Evolutionary conservation across 495 filamentous ascomycete species (phyloP).

Genomic region (Penicillium soppii): DNA sequence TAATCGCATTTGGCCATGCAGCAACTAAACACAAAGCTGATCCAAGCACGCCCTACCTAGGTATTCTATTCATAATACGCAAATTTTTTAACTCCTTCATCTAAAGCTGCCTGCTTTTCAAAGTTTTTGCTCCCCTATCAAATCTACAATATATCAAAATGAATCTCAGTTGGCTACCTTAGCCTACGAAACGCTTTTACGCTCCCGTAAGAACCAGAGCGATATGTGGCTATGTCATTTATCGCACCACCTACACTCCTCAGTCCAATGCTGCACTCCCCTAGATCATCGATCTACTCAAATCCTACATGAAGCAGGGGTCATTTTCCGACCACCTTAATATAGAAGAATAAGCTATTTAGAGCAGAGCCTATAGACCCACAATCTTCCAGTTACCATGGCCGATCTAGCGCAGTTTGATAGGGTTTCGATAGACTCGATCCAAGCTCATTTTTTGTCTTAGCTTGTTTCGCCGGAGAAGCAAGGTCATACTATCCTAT

Average conservation of each 20-base stretch:
- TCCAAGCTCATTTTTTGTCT: background rate
- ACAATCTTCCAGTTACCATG: background rate
- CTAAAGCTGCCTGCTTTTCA: too few relatives aligned
- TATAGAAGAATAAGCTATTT: background rate
- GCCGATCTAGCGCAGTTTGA: background rate
- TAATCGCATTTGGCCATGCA: too few relatives aligned
- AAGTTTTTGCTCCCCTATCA: too few relatives aligned
- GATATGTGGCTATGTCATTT: slow-evolving; percentile 9
- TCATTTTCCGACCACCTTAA: background rate
- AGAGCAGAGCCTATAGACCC: background rate
- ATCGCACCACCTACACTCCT: slow-evolving; percentile 7
- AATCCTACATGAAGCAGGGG: slow-evolving; percentile 2
- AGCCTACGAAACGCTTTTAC: background rate
- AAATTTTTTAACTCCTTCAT: too few relatives aligned
- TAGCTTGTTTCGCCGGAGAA: background rate
- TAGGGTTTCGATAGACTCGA: background rate
- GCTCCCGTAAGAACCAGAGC: background rate
- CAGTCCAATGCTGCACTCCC: slow-evolving; percentile 1
- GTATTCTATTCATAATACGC: too few relatives aligned
- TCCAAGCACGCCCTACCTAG: too few relatives aligned
- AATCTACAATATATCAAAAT: background rate
- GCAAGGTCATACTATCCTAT: background rate
- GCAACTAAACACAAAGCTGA: too few relatives aligned
- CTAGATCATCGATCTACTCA: background rate
- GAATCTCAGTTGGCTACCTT: slow-evolving; percentile 1